Percentiles rank a stretch among this genome's conserved stretches.
Evolutionary conservation across 163 green algal species (phyloP).

Genomic region (Scenedesmus sp.): DNA sequence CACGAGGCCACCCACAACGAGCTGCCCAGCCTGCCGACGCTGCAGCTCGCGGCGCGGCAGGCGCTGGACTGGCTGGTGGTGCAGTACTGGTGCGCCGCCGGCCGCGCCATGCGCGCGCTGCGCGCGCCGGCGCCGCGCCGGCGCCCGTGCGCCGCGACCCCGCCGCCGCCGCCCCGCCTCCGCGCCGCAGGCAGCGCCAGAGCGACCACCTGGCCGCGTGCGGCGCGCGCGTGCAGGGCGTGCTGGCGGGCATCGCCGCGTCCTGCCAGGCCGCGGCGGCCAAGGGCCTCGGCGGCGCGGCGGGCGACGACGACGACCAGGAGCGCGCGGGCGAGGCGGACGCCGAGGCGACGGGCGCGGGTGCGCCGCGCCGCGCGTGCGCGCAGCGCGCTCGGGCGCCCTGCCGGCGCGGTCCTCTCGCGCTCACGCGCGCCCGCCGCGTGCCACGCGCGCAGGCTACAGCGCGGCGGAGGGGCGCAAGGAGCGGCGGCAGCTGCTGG

Average conservation of each 20-base stretch:
- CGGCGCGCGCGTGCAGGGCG: not conserved
- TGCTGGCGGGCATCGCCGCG: not conserved
- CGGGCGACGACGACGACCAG: not conserved
- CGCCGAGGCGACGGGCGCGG: not conserved
- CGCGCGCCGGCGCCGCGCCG: not conserved
- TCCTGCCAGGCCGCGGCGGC: constrained; percentile 25
- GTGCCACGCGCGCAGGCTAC: not conserved
- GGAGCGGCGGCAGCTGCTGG: constrained; percentile 32
- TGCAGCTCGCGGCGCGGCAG: constrained; percentile 65
- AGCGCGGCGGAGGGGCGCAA: constrained; percentile 19
- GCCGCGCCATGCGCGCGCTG: not conserved
- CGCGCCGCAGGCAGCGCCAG: constrained; percentile 22
- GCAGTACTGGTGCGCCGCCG: constrained; percentile 75
- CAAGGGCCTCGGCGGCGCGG: constrained; percentile 19
- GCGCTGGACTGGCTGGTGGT: constrained; percentile 76
- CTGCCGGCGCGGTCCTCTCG: no score
- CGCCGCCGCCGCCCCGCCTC: no score
- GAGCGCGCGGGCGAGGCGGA: not conserved
- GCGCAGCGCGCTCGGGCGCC: not conserved
- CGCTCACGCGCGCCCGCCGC: no score
- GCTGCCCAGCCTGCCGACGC: constrained; percentile 74
- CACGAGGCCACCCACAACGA: constrained; percentile 89
- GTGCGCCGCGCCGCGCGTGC: not conserved
- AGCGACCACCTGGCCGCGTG: constrained; percentile 13
- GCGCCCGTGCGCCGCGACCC: not conserved